These are phyloP conservation scores for Podospora conica DNA, from an alignment of 495 filamentous ascomycete genomes.

Conservation along the genomic window DNA sequence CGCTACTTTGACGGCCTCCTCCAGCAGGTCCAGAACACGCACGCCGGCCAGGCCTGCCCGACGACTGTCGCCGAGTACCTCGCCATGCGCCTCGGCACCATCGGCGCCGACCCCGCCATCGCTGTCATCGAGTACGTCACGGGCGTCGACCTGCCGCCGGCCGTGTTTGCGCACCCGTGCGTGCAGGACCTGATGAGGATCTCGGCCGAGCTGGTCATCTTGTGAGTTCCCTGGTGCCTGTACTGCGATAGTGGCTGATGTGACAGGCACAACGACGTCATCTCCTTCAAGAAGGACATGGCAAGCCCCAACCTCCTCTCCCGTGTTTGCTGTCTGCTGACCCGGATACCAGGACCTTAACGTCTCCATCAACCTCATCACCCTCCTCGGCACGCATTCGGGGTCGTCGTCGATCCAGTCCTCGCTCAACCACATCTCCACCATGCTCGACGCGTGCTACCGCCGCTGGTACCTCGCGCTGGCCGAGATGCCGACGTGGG, in stretches of 20 bases:
- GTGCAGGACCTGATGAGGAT: background rate
- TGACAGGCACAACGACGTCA: background rate
- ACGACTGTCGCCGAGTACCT: background rate
- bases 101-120: background rate
- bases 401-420: slow-evolving; percentile 2
- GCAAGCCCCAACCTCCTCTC: background rate
- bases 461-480: slow-evolving; percentile 10
- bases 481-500: slow-evolving; percentile 7
- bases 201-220: background rate
- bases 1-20: background rate
- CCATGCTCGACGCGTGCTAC: slow-evolving; percentile 8
- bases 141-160: background rate
- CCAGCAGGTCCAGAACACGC: background rate
- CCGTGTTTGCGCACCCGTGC: background rate
- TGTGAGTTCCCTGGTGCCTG: background rate
- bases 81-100: background rate
- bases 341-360: background rate
- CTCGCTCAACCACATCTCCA: slow-evolving; percentile 1
- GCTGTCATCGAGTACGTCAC: background rate
- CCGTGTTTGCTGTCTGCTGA: background rate
- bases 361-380: slow-evolving; percentile 9
- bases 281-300: slow-evolving; percentile 1
- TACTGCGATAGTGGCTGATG: background rate
- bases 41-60: background rate
- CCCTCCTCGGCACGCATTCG: background rate